Evolutionary conservation across 352 stramenopile genomes (phyloP), one percentile per base, ranked within the genome.

Genomic region (Globisporangium megalacanthum): DNA sequence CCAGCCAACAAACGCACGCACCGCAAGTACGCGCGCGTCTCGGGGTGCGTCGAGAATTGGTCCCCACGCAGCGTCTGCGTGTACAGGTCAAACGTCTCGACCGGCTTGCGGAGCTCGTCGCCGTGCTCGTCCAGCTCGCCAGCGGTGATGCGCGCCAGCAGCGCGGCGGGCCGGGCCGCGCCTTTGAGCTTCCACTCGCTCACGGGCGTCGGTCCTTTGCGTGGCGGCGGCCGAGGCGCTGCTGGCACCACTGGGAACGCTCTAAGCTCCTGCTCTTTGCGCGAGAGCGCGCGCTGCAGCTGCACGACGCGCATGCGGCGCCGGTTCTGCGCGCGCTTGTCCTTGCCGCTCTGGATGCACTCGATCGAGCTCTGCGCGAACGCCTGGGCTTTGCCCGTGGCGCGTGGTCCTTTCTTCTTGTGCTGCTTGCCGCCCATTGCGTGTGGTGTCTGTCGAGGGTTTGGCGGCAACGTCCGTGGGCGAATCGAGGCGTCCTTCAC

Each of bases 141-240:
- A 0, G 72, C 77, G 1, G 72, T 80, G 33, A 94, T 94, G 46
- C 77, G 79, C n/a, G 75, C 83, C 22, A 94, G 54, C 33, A 94
- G 54, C 19, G 80, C 83, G 0, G 80, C 80, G 0, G 83, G 83
- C 36, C 85, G 62, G 3, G 85, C 85, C 3, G 84, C 80, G 3
- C 85, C 85, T 37, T 86, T 92, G 13, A 94, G 71, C 49, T 92
- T 92, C 82, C 83, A 94, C 60, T 93, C 73, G 0, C 82, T 73
- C 8, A 63, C 70, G 5, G 64, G 65, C 39, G 73, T 75, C 0
- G 83, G 85, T 9, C 85, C 85, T 49, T 81, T 91, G 20, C 66
- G 66, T 17, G 72, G 65, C 14, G 69, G 17, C 9, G 75, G 49
- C 54, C 79, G 83, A 4, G 69, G 61, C 36, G 71, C 42, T 13